A percentile compares a stretch with the other conserved stretches of the same genome.
These are phyloP conservation scores for Fusarium transvaalense DNA, from an alignment of 2,329 filamentous ascomycete genomes.

Conservation along the genomic window DNA sequence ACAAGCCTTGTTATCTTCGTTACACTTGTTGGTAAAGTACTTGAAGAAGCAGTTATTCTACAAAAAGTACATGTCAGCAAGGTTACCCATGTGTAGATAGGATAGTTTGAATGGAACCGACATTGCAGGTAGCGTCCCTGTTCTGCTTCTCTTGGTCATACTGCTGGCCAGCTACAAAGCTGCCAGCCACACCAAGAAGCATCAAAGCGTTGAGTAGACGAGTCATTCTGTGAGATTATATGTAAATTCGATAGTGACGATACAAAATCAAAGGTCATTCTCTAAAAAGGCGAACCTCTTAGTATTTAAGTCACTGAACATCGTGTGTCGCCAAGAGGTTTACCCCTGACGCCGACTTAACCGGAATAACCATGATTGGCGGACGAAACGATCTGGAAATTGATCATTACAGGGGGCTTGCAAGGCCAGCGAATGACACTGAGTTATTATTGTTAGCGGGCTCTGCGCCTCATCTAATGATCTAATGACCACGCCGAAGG, in stretches of 20 bases:
- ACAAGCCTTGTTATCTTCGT: constrained; percentile 12
- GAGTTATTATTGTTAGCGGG: background rate
- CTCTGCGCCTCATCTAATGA: background rate
- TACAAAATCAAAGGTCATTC: background rate
- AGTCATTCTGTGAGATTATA: background rate
- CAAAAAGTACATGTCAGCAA: fast-evolving
- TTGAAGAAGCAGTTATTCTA: constrained; percentile 19
- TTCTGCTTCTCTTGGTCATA: constrained; percentile 14
- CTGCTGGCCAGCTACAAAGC: constrained; percentile 6
- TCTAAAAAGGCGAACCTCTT: background rate
- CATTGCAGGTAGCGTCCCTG: constrained; percentile 1
- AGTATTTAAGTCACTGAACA: background rate
- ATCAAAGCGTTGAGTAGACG: background rate
- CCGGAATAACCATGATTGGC: background rate
- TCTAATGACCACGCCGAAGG: background rate
- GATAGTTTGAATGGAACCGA: fast-evolving
- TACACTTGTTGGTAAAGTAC: constrained; percentile 19
- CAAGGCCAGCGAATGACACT: background rate
- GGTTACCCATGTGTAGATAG: fast-evolving
- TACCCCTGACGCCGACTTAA: constrained; percentile 1
- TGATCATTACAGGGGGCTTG: background rate
- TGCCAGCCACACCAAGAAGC: background rate
- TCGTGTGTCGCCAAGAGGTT: background rate
- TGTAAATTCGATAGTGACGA: background rate
- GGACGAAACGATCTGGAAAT: background rate